phyloP scores from a whole-genome alignment of 129 eudicot genomes.

The Artemisia annua region DNA sequence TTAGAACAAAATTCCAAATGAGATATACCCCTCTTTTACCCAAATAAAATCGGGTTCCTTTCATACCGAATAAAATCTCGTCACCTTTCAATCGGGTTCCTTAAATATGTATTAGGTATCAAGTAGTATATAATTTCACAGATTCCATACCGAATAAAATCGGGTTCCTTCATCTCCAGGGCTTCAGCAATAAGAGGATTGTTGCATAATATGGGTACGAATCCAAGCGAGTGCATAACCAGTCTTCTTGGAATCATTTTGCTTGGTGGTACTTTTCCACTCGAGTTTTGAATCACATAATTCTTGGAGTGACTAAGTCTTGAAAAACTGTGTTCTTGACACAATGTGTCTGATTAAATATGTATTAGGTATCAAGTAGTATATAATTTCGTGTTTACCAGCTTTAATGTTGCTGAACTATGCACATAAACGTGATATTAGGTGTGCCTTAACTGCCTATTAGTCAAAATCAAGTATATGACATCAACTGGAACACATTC shows the following conservation, averaged over 20 bases:
- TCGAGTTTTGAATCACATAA: conserved; percentile 26
- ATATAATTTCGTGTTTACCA: not conserved
- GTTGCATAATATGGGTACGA: conserved; percentile 37
- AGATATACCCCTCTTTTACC: too few species aligned
- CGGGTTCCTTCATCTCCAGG: conserved; percentile 66
- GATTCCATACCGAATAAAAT: conserved; percentile 60
- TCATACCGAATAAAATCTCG: too few species aligned
- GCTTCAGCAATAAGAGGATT: conserved; percentile 45
- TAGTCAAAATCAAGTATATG: not conserved
- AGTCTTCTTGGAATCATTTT: conserved; percentile 49
- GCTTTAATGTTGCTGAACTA: conserved; percentile 7
- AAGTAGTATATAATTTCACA: too few species aligned
- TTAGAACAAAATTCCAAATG: too few species aligned
- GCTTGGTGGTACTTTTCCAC: conserved; percentile 11
- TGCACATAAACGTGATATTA: not conserved
- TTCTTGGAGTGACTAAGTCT: conserved; percentile 40
- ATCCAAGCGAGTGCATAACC: conserved; percentile 50
- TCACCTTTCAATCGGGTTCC: too few species aligned
- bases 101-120: too few species aligned
- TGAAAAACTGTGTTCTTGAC: conserved; percentile 33
- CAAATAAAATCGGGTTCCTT: too few species aligned
- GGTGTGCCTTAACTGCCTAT: too few species aligned
- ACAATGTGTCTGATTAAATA: not conserved
- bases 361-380: conserved; percentile 5
- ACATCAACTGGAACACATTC: not conserved